Conservation (phyloP, 1,284 basidiomycete genomes). For the Sporisorium reilianum region DNA sequence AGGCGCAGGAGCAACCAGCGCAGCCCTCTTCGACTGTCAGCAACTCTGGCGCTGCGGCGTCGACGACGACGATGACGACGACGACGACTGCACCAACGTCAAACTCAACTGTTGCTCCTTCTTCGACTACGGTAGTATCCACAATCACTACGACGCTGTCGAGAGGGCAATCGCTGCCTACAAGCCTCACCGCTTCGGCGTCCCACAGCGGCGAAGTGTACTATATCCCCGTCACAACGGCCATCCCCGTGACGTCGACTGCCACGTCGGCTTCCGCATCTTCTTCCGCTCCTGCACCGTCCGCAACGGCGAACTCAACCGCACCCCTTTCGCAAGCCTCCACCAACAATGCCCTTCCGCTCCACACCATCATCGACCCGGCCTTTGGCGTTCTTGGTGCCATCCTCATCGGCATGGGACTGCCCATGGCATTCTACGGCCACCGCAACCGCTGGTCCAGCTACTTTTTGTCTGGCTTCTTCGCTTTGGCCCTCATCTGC, state of each 20-base stretch:
- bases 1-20: slow-evolving; percentile 16
- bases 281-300: slow-evolving; percentile 9
- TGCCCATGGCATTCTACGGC: slow-evolving; percentile 89
- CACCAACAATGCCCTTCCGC: slow-evolving; percentile 29
- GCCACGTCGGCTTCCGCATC: slow-evolving; percentile 12
- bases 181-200: slow-evolving; percentile 37
- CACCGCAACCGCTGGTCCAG: slow-evolving; percentile 71
- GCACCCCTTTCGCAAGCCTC: slow-evolving; percentile 15
- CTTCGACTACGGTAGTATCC: slow-evolving; percentile 24
- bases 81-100: slow-evolving; percentile 10
- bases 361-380: slow-evolving; percentile 76
- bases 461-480: slow-evolving; percentile 78
- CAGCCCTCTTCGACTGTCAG: slow-evolving; percentile 22
- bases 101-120: slow-evolving; percentile 1
- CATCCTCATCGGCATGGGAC: slow-evolving; percentile 86
- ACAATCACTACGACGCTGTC: slow-evolving; percentile 45
- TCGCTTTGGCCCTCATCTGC: slow-evolving; percentile 85
- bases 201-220: slow-evolving; percentile 36
- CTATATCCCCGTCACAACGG: slow-evolving; percentile 39
- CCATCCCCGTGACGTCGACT: slow-evolving; percentile 16
- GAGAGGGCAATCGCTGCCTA: slow-evolving; percentile 37
- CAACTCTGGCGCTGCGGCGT: slow-evolving; percentile 10
- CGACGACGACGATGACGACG: too few relatives aligned
- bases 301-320: slow-evolving; percentile 11
- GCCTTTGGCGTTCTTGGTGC: slow-evolving; percentile 90